Evolutionary conservation across 805 yeast species (phyloP).

Genomic region (Ogataea allantospora): DNA sequence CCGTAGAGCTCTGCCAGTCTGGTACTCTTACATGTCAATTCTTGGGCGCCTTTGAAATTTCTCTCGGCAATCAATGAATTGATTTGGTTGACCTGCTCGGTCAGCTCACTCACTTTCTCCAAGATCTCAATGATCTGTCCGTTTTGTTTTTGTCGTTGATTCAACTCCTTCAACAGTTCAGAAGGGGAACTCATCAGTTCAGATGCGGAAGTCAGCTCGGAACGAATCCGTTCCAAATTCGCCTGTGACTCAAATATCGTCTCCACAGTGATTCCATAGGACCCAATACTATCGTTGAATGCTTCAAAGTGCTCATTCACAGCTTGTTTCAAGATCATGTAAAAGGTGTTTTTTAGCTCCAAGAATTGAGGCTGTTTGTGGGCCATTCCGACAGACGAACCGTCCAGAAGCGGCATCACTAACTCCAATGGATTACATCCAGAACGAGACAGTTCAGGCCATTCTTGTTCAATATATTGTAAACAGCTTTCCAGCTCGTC

Average conservation of each 20-base stretch:
- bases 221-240: slow-evolving; percentile 23
- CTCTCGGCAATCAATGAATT: slow-evolving; percentile 71
- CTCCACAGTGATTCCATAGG: slow-evolving; percentile 69
- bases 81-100: slow-evolving; percentile 56
- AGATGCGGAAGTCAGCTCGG: slow-evolving; percentile 21
- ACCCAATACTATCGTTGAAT: slow-evolving; percentile 81
- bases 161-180: slow-evolving; percentile 60
- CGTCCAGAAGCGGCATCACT: slow-evolving; percentile 80
- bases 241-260: slow-evolving; percentile 63
- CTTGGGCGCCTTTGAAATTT: slow-evolving; percentile 52
- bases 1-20: slow-evolving; percentile 48
- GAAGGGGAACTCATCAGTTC: slow-evolving; percentile 42
- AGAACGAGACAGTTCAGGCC: slow-evolving; percentile 43
- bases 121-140: slow-evolving; percentile 69
- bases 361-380: slow-evolving; percentile 67
- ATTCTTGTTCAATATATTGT: slow-evolving; percentile 21
- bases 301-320: slow-evolving; percentile 82
- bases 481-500: slow-evolving; percentile 21
- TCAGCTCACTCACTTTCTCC: slow-evolving; percentile 61
- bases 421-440: slow-evolving; percentile 80
- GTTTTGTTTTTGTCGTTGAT: slow-evolving; percentile 58
- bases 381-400: slow-evolving; percentile 88
- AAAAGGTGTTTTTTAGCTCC: slow-evolving; percentile 55
- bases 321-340: slow-evolving; percentile 57
- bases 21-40: slow-evolving; percentile 37